These are phyloP conservation scores for Mucor lusitanicus DNA, from an alignment of 371 early-diverging fungal species.

Conservation along the genomic window DNA sequence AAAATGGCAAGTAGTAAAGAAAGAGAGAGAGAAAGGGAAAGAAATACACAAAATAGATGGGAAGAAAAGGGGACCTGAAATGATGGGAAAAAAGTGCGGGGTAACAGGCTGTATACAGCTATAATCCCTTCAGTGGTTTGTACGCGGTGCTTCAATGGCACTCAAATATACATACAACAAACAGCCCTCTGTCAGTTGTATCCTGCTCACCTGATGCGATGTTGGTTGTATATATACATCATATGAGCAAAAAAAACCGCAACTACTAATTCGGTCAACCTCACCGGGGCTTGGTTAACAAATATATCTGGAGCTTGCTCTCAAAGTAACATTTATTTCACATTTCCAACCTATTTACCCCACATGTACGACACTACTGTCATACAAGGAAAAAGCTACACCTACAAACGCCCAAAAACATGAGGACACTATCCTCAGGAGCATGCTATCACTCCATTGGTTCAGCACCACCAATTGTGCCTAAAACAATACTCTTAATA, in stretches of 20 bases:
- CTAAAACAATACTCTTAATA: constrained; percentile 1
- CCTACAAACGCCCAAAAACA: constrained; percentile 1
- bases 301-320: background rate
- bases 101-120: background rate
- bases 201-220: background rate
- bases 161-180: background rate
- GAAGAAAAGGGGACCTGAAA: constrained; percentile 17
- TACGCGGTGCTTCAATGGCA: constrained; percentile 5
- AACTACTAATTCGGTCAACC: background rate
- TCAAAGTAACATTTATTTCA: constrained; percentile 1
- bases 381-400: constrained; percentile 4
- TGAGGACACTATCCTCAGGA: constrained; percentile 4
- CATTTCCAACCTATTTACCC: constrained; percentile 8
- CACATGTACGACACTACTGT: constrained; percentile 13
- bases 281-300: background rate
- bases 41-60: constrained; percentile 5
- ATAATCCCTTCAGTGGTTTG: background rate
- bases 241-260: background rate
- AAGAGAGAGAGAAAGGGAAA: background rate
- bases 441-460: background rate
- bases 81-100: constrained; percentile 27
- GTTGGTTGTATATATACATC: background rate
- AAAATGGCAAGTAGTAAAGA: background rate
- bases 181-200: background rate
- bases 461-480: constrained; percentile 16